phyloP scores from a whole-genome alignment of 345 rosid genomes.

The Cardamine chenopodiifolia region DNA sequence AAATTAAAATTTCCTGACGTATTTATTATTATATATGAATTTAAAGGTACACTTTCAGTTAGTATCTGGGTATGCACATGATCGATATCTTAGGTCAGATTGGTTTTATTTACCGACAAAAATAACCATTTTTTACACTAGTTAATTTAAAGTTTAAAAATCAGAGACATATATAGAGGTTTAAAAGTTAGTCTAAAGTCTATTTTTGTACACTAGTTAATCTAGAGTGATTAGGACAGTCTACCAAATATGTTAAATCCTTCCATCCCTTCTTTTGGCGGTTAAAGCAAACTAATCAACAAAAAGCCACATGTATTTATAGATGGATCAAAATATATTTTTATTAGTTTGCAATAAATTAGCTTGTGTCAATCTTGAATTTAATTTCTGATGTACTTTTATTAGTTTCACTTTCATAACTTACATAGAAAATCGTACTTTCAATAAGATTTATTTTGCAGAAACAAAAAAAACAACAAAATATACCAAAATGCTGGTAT shows the following conservation, averaged over 20 bases:
- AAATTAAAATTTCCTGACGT: not conserved
- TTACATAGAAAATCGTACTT: not conserved
- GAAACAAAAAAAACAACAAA: slow-evolving; percentile 13
- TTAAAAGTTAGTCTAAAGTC: not conserved
- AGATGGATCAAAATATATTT: not conserved
- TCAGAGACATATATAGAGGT: not conserved
- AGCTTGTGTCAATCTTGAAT: not conserved
- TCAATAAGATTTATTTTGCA: slow-evolving; percentile 1
- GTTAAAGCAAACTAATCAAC: not conserved
- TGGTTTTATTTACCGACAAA: not conserved
- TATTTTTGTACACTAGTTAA: not conserved
- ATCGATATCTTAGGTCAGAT: slow-evolving; percentile 28
- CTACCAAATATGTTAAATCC: slow-evolving; percentile 7
- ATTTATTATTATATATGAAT: slow-evolving; percentile 12
- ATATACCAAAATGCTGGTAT: not conserved
- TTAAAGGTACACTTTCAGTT: slow-evolving; percentile 6
- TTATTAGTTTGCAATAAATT: too few species aligned
- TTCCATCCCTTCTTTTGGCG: not conserved
- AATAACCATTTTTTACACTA: not conserved
- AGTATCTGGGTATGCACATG: slow-evolving; percentile 29
- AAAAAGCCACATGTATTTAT: not conserved
- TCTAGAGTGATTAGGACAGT: not conserved
- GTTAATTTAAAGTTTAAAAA: not conserved
- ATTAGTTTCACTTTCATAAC: not conserved
- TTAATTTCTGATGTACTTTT: not conserved